Evolutionary conservation across 2,329 filamentous ascomycete species (phyloP), one percentile per base, ranked within the genome.

Genomic region (Fusarium staphyleae): DNA sequence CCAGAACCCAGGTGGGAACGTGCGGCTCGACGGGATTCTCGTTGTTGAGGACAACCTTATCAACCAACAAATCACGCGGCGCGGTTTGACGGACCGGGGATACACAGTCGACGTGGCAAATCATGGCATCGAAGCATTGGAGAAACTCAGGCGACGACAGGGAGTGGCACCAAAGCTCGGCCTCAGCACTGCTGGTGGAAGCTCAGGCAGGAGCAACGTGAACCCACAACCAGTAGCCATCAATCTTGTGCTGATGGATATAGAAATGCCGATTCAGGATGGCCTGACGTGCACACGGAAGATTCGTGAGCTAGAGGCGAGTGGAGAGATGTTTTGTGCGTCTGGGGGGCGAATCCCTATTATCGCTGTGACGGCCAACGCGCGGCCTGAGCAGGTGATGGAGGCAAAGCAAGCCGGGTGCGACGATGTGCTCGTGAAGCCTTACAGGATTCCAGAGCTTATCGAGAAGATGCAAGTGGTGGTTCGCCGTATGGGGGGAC

Each of bases 191-290:
- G 42, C 36, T 10, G 43, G 37, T 26, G 50, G 47, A 11, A 39
- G 41, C 24, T 46, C 56, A 22, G 57, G 55, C 15, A 60, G 57
- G 49, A 56, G 24, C 32, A 57, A 43, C 13, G 33, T 54, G 9
- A 53, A 59, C 29, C 43, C 57, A 3, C 30, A 50, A 8, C 60
- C 63, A 5, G 60, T 78, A 19, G 73, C 77, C 1, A 72, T 88
- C 18, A 82, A 82, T 42, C 76, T 90, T 4, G 83, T 91, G 14
- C 76, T 91, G 15, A 91, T 91, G 88, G 88, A 91, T 64, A 85
- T 89, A 62, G 87, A 90, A 67, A 90, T 91, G 88, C 88, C 88
- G 2, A 74, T 90, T 13, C 87, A 88, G 78, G 87, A 90, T 62
- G 88, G 88, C 0, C 74, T 88, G 50, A 84, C 85, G 2, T 88